Base-by-base conservation (phyloP, 208 protist genomes). In the Crithidia fasciculata region DNA sequence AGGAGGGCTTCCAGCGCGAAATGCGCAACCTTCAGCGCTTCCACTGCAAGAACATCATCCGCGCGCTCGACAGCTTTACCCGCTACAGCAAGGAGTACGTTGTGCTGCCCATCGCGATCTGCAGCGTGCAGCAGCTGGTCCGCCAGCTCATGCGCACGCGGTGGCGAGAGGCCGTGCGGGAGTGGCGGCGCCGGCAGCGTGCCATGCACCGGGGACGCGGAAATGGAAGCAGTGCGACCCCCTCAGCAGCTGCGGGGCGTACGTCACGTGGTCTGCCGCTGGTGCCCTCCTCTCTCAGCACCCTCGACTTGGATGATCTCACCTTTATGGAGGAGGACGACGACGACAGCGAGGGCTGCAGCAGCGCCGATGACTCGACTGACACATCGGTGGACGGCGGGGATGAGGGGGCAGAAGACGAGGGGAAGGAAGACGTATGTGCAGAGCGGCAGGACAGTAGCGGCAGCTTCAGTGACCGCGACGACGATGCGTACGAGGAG, bases 21-120 rank as follows among this genome's bases (percentile, higher is more conserved):
- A 72, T 87, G 47, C 66, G 70, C 41, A 93, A 95, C 63, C 74
- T 96, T n/a, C 89, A 96, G 60, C 84, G 92, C 41, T 96, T 95
- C 72, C 89, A 94, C 65, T 83, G 74, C 67, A 80, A 78, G 53
- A 85, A 93, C 76, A 81, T 96, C 45, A 85, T 94, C 39, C 89
- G 89, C 13, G 85, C 83, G 8, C 72, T 83, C 47, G 92, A 96
- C 69, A 74, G 91, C 52, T 96, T 96, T 78, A 83, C 82, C 8
- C 83, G 86, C 0, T 78, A 93, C 80, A 84, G 80, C 19, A 94
- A 91, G 71, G 82, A 92, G 74, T 96, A 95, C 64, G 80, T 95
- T 5, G 88, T 94, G 56, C 67, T 94, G 63, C 92, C 92, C 10
- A 89, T 95, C 58, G 87, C 92, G 4, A 81, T 95, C 56, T 96